phyloP scores from a whole-genome alignment of 176 grass and related monocot genomes.

The Oryza officinalis region DNA sequence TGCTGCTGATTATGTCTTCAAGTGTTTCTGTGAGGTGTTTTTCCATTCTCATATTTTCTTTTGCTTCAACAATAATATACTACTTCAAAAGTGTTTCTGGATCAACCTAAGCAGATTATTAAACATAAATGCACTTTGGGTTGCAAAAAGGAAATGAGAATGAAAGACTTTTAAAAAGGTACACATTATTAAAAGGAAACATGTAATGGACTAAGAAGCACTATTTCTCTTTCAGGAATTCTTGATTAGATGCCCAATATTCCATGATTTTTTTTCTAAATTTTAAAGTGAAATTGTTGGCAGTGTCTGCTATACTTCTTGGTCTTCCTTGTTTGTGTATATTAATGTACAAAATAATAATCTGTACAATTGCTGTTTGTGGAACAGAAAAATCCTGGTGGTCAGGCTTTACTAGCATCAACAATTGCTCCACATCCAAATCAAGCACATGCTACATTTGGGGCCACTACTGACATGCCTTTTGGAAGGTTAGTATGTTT shows the following conservation, averaged over 20 bases:
- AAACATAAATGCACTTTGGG: not conserved
- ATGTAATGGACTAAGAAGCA: not conserved
- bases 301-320: slow-evolving; percentile 19
- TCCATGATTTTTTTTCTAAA: slow-evolving; percentile 20
- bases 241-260: not conserved
- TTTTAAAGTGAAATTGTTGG: not conserved
- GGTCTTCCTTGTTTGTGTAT: slow-evolving; percentile 11
- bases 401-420: slow-evolving; percentile 90
- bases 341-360: slow-evolving; percentile 27
- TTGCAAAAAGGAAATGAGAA: not conserved
- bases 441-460: slow-evolving; percentile 37
- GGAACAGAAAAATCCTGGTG: slow-evolving; percentile 79
- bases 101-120: slow-evolving; percentile 13
- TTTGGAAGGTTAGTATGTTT: slow-evolving; percentile 84
- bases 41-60: slow-evolving; percentile 29
- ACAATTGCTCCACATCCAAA: slow-evolving; percentile 66
- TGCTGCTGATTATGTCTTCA: slow-evolving; percentile 92
- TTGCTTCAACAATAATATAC: slow-evolving; percentile 1
- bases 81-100: not conserved
- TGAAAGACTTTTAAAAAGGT: not conserved
- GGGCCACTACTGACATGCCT: slow-evolving; percentile 52
- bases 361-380: slow-evolving; percentile 30
- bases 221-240: not conserved
- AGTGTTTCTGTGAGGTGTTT: slow-evolving; percentile 91
- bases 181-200: not conserved